These are phyloP conservation scores for Metschnikowia shivogae DNA, from an alignment of 805 yeast species.

Conservation along the genomic window DNA sequence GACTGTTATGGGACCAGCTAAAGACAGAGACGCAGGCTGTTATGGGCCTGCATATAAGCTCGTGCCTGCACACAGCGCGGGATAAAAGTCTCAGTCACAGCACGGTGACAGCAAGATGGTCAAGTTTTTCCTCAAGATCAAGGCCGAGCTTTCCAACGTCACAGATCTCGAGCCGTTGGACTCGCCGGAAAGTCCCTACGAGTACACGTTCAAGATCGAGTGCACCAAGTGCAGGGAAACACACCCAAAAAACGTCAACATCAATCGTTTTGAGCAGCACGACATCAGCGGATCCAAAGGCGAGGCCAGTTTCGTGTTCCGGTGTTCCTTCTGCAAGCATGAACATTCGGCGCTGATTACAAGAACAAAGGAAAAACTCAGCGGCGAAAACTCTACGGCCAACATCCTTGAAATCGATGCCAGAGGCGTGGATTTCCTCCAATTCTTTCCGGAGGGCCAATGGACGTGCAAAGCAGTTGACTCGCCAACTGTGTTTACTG, in stretches of 20 bases:
- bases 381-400: slow-evolving; percentile 40
- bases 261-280: slow-evolving; percentile 63
- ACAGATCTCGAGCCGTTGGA: slow-evolving; percentile 59
- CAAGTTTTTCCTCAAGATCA: slow-evolving; percentile 32
- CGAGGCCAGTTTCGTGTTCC: slow-evolving; percentile 76
- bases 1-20: neutral
- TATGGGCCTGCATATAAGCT: neutral
- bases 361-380: slow-evolving; percentile 30
- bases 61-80: neutral
- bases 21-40: neutral
- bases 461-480: slow-evolving; percentile 56
- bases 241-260: slow-evolving; percentile 66
- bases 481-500: slow-evolving; percentile 48
- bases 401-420: slow-evolving; percentile 69
- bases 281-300: slow-evolving; percentile 72
- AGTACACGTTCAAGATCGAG: slow-evolving; percentile 66
- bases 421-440: slow-evolving; percentile 74
- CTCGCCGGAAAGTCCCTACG: slow-evolving; percentile 56
- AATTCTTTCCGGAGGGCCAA: slow-evolving; percentile 64
- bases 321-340: slow-evolving; percentile 60
- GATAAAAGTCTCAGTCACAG: neutral
- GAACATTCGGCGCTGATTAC: slow-evolving; percentile 36
- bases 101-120: slow-evolving; percentile 26
- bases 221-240: slow-evolving; percentile 78
- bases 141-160: slow-evolving; percentile 52